Conservation (phyloP, 2,329 filamentous ascomycete species). For the Aspergillus eucalypticola region DNA sequence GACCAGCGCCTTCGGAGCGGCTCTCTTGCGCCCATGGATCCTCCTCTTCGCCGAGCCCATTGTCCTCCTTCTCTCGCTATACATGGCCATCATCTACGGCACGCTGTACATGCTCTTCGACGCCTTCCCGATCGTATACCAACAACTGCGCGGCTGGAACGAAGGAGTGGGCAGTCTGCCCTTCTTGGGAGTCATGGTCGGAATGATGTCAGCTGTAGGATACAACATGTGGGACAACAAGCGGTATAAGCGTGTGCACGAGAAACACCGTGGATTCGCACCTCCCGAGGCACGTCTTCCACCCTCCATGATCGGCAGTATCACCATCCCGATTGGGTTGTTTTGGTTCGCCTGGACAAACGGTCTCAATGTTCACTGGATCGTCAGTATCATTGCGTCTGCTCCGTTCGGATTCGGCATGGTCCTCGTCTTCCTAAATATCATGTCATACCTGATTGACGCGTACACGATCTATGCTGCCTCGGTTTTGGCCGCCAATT, state of each 20-base stretch:
- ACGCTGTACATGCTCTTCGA: slow-evolving; percentile 10
- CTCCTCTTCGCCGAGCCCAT: slow-evolving; percentile 35
- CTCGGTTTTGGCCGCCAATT: slow-evolving; percentile 40
- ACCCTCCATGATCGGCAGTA: slow-evolving; percentile 26
- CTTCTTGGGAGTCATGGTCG: slow-evolving; percentile 36
- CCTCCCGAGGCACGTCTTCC: slow-evolving; percentile 32
- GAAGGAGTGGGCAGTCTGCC: slow-evolving; percentile 1
- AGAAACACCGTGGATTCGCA: slow-evolving; percentile 24
- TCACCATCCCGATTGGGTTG: slow-evolving; percentile 29
- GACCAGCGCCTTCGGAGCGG: slow-evolving; percentile 25
- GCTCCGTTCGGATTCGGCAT: slow-evolving; percentile 38
- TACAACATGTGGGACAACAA: slow-evolving; percentile 30
- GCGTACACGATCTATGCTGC: slow-evolving; percentile 40
- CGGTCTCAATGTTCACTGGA: slow-evolving; percentile 40
- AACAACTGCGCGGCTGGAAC: slow-evolving; percentile 1
- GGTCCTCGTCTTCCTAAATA: slow-evolving; percentile 34
- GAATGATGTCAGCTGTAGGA: slow-evolving; percentile 28
- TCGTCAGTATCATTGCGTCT: slow-evolving; percentile 31
- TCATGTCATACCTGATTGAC: slow-evolving; percentile 42
- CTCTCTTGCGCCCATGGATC: slow-evolving; percentile 31
- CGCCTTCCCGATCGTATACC: slow-evolving; percentile 9
- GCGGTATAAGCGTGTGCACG: slow-evolving; percentile 24
- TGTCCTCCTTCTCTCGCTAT: slow-evolving; percentile 31
- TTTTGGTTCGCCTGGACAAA: slow-evolving; percentile 40
- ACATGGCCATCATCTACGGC: slow-evolving; percentile 20